Base-by-base conservation (phyloP, 768 basidiomycete species). In the Hygrophorus russula region DNA sequence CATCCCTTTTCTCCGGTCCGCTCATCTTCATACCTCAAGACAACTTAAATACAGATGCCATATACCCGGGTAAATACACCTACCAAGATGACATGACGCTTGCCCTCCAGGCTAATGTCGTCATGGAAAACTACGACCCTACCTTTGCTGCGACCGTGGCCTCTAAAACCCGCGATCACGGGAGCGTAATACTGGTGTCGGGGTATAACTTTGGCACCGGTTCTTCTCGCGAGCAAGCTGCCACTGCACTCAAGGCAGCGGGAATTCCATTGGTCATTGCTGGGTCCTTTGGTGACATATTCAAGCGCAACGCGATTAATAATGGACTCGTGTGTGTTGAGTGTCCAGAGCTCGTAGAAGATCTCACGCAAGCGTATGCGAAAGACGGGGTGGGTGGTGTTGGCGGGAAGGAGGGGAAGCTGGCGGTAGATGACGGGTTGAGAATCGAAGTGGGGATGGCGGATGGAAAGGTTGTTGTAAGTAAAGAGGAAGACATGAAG, bases 161-260 rank as follows among this genome's bases (percentile, higher is more conserved):
- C 7, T 49, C 59, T 28, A 46, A 51, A 6, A 61, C 58, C 2
- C 75, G 74, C 53, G 24, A 24, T 7, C 24, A 24, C 7, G 57
- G 65, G 12, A 92, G 91, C 24, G 76, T 82, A 10, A 65, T 98
- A 45, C 75, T 99, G 18, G 81, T 93, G 8, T 76, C 91, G 4
- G 96, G 96, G 10, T 97, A 90, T 68, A 99, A 99, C 67, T 97
- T 99, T 58, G 96, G 96, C 50, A 99, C 96, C 1, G 96, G 96
- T 6, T 97, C 93, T 0, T 97, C 94, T 19, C 81, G 96, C 42
- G 96, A 99, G 64, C 96, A 99, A 59, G 96, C 96, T 2, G 96
- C 96, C 12, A 99, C 96, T 0, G 94, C 96, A 1, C 80, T 99
- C 49, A 91, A 92, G 58, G 77, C 92, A 5, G 88, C 94, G 0